Base-by-base conservation (phyloP, 495 filamentous ascomycete species). In the Monascus purpureus region DNA sequence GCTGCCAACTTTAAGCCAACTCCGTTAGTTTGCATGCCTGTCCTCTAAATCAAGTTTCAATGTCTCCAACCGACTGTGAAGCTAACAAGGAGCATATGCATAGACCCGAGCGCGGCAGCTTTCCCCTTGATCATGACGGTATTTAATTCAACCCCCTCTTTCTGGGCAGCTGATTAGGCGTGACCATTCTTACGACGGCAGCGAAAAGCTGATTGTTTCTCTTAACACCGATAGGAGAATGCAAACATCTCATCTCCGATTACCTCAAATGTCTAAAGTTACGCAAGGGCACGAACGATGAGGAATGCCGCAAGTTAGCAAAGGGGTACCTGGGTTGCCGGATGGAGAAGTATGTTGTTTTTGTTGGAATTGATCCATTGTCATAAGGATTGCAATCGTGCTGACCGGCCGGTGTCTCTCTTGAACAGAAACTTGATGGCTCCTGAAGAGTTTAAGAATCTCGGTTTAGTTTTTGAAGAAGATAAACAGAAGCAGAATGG, bases 41-140 rank as follows among this genome's bases (percentile, higher is more conserved):
- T 13, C 13, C 11, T 22, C 20, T 22, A 22, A 9, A 22, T 9
- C 20, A 4, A 22, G 9, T 22, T 22, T 4, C 20, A 5, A 22
- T 5, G 5, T 22, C 5, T 9, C 9, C 20, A 22, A 22, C 20
- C 5, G 5, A 5, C 20, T 36, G 36, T 11, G 28, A 41, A 13
- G 15, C 32, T 28, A 8, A 22, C 33, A 34, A 31, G 34, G n/a
- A 12, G 9, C 19, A 34, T 5, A 6, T 16, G 28, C 28, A 38
- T 41, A 92, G 85, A 29, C 90, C 90, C 0, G 84, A 97, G 53
- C 80, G 90, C 33, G 90, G 90, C 27, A 92, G 84, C 52, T 97
- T 97, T 47, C 90, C 90, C 14, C 75, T 97, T 27, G 90, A 97
- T 50, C 88, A 94, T 42, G 85, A 93, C 46, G 87, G 85, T 87